A percentile compares a stretch with the other conserved stretches of the same genome.
These are phyloP conservation scores for Raphanus hybrid DNA, from an alignment of 441 rosid species.

Conservation along the genomic window DNA sequence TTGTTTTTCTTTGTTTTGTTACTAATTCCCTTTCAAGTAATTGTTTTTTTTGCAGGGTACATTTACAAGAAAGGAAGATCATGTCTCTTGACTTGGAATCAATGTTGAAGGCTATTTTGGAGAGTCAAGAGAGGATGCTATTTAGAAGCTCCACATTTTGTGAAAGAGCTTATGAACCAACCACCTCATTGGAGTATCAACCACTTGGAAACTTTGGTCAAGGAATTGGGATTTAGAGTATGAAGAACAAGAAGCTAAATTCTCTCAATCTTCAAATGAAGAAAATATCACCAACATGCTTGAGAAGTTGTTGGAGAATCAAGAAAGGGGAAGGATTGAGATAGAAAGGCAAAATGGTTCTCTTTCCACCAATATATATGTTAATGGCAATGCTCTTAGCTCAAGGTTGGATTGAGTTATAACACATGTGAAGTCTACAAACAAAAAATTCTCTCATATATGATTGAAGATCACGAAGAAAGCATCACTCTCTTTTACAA, in stretches of 20 bases:
- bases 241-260: background rate
- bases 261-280: background rate
- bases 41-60: background rate
- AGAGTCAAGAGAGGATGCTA: background rate
- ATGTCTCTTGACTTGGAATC: background rate
- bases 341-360: background rate
- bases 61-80: background rate
- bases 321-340: background rate
- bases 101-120: background rate
- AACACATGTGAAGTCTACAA: background rate
- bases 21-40: background rate
- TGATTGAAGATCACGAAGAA: no score
- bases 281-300: background rate
- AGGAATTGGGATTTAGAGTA: background rate
- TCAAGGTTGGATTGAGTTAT: background rate
- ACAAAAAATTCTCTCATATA: background rate
- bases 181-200: background rate
- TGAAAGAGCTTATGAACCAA: background rate
- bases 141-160: background rate
- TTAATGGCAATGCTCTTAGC: background rate
- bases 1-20: background rate
- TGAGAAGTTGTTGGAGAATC: background rate
- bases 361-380: background rate
- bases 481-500: no score
- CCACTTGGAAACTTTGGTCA: background rate